phyloP scores from a whole-genome alignment of 306 rosid species.

The Mucuna pruriens region DNA sequence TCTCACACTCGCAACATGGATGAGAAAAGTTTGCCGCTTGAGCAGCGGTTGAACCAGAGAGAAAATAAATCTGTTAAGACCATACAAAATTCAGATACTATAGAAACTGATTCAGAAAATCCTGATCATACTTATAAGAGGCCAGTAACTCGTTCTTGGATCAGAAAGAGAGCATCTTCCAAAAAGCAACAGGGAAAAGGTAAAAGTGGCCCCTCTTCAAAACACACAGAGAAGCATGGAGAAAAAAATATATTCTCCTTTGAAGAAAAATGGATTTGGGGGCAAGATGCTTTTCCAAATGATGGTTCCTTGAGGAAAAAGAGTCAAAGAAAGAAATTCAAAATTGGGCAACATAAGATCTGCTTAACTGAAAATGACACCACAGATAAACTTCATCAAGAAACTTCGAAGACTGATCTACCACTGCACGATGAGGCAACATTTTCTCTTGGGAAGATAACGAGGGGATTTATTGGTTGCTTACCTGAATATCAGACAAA shows the following conservation, averaged over 20 bases:
- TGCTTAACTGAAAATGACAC: constrained; percentile 48
- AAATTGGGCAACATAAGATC: constrained; percentile 43
- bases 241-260: constrained; percentile 52
- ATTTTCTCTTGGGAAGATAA: constrained; percentile 46
- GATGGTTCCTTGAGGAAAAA: constrained; percentile 56
- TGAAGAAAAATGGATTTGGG: constrained; percentile 50
- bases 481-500: constrained; percentile 50
- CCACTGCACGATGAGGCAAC: constrained; percentile 39
- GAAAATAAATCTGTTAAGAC: constrained; percentile 46
- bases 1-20: constrained; percentile 50
- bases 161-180: constrained; percentile 57
- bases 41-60: constrained; percentile 50
- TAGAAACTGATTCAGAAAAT: constrained; percentile 90
- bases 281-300: constrained; percentile 39
- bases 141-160: constrained; percentile 71
- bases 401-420: constrained; percentile 50
- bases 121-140: constrained; percentile 52
- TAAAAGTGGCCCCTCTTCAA: constrained; percentile 48
- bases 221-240: constrained; percentile 46
- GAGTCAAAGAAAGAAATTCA: constrained; percentile 44
- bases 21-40: constrained; percentile 43
- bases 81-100: constrained; percentile 77
- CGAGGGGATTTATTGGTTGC: constrained; percentile 38
- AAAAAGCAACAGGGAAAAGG: constrained; percentile 44
- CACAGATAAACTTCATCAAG: constrained; percentile 43